phyloP scores from a whole-genome alignment of 139 green algal genomes.

The Monoraphidium neglectum region DNA sequence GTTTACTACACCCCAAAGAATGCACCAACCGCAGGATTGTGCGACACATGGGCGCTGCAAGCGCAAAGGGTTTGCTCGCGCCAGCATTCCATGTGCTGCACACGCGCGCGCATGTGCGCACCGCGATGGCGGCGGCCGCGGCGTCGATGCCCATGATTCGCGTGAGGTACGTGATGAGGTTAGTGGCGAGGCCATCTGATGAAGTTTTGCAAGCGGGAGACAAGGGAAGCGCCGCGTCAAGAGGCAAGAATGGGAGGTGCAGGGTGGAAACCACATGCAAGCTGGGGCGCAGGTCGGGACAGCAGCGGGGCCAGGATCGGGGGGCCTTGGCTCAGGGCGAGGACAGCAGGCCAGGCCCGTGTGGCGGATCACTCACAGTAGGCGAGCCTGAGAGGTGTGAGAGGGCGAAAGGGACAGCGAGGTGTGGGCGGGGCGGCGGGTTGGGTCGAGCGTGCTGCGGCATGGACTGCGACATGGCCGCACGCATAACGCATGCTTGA shows the following conservation, averaged over 20 bases:
- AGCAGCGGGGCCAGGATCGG: background rate
- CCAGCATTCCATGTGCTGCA: background rate
- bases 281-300: background rate
- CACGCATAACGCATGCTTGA: background rate
- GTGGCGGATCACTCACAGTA: slow-evolving; percentile 77
- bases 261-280: background rate
- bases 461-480: background rate
- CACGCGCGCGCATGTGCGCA: slow-evolving; percentile 13
- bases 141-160: slow-evolving; percentile 76
- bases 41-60: background rate
- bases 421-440: too few species aligned
- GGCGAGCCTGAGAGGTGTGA: too few species aligned
- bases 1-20: background rate
- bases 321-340: background rate
- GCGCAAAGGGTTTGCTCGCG: background rate
- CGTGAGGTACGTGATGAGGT: slow-evolving; percentile 92
- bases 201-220: too few species aligned
- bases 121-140: slow-evolving; percentile 72
- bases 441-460: background rate
- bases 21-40: background rate
- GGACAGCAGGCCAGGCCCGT: background rate
- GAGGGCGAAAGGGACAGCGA: too few species aligned
- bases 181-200: slow-evolving; percentile 77
- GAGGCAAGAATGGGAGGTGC: background rate
- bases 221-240: too few species aligned